Conservation (phyloP, 441 rosid genomes). For the Hura crepitans region DNA sequence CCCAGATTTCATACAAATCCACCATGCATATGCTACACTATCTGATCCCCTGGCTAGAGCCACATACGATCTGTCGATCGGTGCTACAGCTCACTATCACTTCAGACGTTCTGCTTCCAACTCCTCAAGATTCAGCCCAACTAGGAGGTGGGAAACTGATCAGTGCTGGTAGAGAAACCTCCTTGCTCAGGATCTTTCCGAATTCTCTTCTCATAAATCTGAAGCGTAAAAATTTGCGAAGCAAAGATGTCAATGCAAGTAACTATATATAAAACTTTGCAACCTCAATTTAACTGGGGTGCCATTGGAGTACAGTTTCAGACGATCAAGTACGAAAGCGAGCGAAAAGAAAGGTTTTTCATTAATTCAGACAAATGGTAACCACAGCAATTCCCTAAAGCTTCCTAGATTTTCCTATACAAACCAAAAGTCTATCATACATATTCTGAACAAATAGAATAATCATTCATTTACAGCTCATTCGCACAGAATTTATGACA, state of each 20-base stretch:
- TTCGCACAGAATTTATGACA: slow-evolving; percentile 51
- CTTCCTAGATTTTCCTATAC: slow-evolving; percentile 35
- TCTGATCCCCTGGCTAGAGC: slow-evolving; percentile 32
- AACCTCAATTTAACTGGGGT: slow-evolving; percentile 14
- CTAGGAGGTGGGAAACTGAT: slow-evolving; percentile 34
- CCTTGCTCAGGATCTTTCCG: no score
- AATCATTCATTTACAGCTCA: slow-evolving; percentile 60
- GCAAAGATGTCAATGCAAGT: no score
- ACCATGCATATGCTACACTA: slow-evolving; percentile 31
- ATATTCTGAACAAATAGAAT: no score
- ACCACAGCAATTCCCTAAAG: slow-evolving; percentile 20
- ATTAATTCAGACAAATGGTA: slow-evolving; percentile 29
- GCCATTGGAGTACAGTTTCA: not conserved
- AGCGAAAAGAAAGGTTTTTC: not conserved
- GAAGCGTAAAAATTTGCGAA: no score
- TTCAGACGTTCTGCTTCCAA: not conserved
- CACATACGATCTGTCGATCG: slow-evolving; percentile 28
- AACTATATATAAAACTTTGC: no score
- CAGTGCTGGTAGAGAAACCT: slow-evolving; percentile 30
- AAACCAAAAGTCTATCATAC: slow-evolving; percentile 30
- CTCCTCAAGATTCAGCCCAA: not conserved
- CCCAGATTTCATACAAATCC: slow-evolving; percentile 23
- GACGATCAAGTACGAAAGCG: not conserved
- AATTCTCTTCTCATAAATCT: no score
- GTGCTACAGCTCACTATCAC: not conserved